Conservation (phyloP, 192 early-diverging fungal species). For the Lobulomyces angularis region DNA sequence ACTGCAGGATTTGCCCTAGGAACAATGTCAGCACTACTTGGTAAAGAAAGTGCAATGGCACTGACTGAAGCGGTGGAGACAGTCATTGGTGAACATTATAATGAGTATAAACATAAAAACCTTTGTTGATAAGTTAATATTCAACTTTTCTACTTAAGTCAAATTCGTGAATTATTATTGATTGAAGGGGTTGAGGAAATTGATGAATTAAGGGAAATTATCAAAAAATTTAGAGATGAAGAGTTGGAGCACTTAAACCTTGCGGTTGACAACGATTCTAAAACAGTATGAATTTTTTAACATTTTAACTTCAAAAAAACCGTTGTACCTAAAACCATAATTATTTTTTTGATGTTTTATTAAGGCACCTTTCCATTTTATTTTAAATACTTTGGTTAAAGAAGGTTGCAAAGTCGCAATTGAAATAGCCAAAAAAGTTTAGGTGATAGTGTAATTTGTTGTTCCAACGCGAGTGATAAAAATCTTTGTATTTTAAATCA, state of each 20-base stretch:
- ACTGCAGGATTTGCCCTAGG: conserved; percentile 65
- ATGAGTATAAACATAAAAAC: conserved; percentile 44
- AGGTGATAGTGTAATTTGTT: too few relatives aligned
- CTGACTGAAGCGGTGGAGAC: conserved; percentile 97
- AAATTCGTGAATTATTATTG: conserved; percentile 68
- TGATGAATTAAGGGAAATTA: conserved; percentile 26
- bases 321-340: background rate
- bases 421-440: too few relatives aligned
- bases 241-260: conserved; percentile 89
- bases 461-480: too few relatives aligned
- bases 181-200: conserved; percentile 48
- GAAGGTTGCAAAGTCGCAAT: too few relatives aligned
- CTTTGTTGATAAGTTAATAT: background rate
- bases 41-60: conserved; percentile 96
- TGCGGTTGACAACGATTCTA: conserved; percentile 75
- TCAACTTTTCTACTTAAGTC: conserved; percentile 15
- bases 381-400: too few relatives aligned
- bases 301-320: background rate
- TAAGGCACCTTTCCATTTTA: background rate
- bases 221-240: conserved; percentile 83
- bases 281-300: conserved; percentile 44
- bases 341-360: background rate
- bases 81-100: conserved; percentile 89
- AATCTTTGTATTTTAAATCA: too few relatives aligned
- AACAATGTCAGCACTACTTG: conserved; percentile 71